Percentiles rank a stretch among this genome's conserved stretches.
Conservation (phyloP, 495 filamentous ascomycete genomes). For the Hamigera avellanea region DNA sequence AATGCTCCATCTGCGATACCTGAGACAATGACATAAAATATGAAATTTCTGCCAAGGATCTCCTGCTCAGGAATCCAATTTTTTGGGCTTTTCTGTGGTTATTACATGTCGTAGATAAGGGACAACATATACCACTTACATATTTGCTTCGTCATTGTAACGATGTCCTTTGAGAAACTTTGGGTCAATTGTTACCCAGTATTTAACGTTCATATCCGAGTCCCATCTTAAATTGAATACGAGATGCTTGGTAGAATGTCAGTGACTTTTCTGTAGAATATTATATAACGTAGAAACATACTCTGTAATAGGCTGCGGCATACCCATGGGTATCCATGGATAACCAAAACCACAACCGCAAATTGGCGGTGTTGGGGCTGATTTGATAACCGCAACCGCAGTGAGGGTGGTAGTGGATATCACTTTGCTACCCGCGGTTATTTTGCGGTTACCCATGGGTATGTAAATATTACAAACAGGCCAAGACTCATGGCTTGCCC, state of each 20-base stretch:
- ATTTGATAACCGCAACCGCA: too few species aligned
- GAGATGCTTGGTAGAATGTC: neutral
- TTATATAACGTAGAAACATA: neutral
- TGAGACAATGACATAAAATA: neutral
- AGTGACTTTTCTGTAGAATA: too few species aligned
- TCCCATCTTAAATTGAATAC: neutral
- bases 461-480: too few species aligned
- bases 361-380: too few species aligned
- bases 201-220: too few species aligned
- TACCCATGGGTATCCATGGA: too few species aligned
- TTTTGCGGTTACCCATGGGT: too few species aligned
- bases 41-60: neutral
- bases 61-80: neutral
- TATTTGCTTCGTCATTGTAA: neutral
- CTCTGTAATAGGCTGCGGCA: neutral
- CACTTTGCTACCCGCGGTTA: too few species aligned
- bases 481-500: too few species aligned
- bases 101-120: neutral
- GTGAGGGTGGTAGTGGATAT: too few species aligned
- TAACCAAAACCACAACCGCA: too few species aligned
- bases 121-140: neutral
- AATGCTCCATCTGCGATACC: conserved; percentile 13
- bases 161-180: neutral
- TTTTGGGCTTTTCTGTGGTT: neutral
- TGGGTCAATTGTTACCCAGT: neutral